Conservation (phyloP, 345 rosid genomes). For the Dovyalis caffra region DNA sequence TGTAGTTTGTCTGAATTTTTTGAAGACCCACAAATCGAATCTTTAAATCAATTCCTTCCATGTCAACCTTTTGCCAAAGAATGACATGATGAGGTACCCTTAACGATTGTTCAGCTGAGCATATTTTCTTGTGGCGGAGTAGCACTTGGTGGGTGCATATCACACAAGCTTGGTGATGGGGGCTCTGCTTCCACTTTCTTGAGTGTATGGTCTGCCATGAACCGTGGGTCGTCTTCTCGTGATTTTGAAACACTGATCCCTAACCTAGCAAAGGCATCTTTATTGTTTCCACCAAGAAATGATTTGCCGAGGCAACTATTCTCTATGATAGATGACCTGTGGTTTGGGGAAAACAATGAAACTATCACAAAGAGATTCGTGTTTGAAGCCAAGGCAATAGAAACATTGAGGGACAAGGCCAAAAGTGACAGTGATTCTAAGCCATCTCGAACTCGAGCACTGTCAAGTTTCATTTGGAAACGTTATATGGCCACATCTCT, state of each 20-base stretch:
- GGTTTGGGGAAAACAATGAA: conserved; percentile 16
- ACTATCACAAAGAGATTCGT: conserved; percentile 14
- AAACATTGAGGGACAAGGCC: conserved; percentile 2
- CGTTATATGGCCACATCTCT: too few relatives aligned
- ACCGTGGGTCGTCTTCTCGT: background rate
- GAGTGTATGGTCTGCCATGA: conserved; percentile 11
- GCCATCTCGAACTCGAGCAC: background rate
- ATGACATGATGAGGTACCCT: background rate
- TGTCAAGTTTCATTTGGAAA: conserved; percentile 22
- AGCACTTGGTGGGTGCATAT: conserved; percentile 9
- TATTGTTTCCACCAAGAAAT: background rate
- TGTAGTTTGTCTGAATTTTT: conserved; percentile 3
- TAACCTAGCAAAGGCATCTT: too few relatives aligned
- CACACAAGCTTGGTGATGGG: conserved; percentile 12
- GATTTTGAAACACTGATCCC: too few relatives aligned
- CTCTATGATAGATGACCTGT: background rate
- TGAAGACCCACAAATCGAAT: background rate
- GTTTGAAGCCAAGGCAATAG: conserved; percentile 11
- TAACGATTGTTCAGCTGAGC: conserved; percentile 15
- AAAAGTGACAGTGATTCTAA: background rate
- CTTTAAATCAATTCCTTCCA: conserved; percentile 13
- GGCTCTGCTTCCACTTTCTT: conserved; percentile 1
- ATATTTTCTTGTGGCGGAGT: conserved; percentile 18
- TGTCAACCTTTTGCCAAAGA: background rate
- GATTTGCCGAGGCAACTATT: background rate